Percentiles rank a stretch among this genome's conserved stretches.
phyloP scores from a whole-genome alignment of 2,329 filamentous ascomycete species.

The Epicoccum sorghinum region DNA sequence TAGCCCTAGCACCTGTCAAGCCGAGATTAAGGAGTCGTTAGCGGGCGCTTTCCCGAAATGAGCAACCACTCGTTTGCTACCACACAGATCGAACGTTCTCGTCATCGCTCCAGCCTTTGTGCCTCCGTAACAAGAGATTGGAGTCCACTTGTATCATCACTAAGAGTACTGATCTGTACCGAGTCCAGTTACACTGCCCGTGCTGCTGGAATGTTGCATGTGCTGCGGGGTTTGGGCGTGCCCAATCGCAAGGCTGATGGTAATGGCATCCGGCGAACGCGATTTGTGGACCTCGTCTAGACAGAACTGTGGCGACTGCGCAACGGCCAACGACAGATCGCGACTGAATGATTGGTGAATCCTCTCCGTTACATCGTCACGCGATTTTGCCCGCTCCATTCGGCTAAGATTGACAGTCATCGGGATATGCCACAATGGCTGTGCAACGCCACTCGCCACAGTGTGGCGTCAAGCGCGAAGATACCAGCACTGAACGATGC shows the following conservation, averaged over 20 bases:
- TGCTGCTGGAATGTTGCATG: constrained; percentile 9
- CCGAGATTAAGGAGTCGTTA: constrained; percentile 49
- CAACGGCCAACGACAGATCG: constrained; percentile 19
- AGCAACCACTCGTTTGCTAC: constrained; percentile 19
- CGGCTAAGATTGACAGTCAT: constrained; percentile 26
- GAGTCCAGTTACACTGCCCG: constrained; percentile 17
- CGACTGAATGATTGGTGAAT: constrained; percentile 23
- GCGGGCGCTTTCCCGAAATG: constrained; percentile 36
- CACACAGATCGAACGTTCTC: constrained; percentile 22
- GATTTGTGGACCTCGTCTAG: constrained; percentile 21
- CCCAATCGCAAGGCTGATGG: constrained; percentile 23
- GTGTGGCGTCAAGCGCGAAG: constrained; percentile 2
- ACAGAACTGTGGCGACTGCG: constrained; percentile 43
- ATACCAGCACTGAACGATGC: constrained; percentile 4
- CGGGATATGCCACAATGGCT: constrained; percentile 15
- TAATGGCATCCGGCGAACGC: constrained; percentile 24
- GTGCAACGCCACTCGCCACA: constrained; percentile 5
- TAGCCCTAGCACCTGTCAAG: constrained; percentile 29
- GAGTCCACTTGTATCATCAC: constrained; percentile 10
- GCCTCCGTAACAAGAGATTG: constrained; percentile 20
- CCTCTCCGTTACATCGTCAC: constrained; percentile 22
- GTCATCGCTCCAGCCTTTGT: constrained; percentile 27
- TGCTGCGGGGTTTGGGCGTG: constrained; percentile 14
- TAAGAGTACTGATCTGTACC: constrained; percentile 7
- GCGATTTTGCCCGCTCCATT: constrained; percentile 20